Evolutionary conservation across 495 filamentous ascomycete species (phyloP).

Genomic region (Hypoxylon cercidicola): DNA sequence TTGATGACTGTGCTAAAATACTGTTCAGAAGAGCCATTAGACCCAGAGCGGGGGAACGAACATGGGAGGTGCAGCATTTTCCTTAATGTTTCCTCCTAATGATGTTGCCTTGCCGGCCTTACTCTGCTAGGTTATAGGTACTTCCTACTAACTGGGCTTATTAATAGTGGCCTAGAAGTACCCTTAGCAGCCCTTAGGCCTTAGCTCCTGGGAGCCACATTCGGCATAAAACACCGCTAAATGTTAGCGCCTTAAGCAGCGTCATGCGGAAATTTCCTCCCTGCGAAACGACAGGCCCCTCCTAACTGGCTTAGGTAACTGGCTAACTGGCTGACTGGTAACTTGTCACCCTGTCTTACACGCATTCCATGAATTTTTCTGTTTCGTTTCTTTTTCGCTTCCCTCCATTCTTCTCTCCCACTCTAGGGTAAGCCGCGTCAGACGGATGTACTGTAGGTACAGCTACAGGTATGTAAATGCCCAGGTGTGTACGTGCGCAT

Average conservation of each 20-base stretch:
- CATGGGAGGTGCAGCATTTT: conserved; percentile 3
- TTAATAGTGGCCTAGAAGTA: background rate
- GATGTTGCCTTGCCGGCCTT: too few relatives aligned
- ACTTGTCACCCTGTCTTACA: conserved; percentile 19
- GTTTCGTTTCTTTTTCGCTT: conserved; percentile 27
- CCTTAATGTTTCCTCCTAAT: background rate
- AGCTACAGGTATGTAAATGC: background rate
- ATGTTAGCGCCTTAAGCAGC: conserved; percentile 13
- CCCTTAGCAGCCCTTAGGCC: background rate
- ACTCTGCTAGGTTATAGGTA: too few relatives aligned
- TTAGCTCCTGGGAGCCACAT: background rate
- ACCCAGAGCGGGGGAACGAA: conserved; percentile 38
- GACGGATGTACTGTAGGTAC: background rate
- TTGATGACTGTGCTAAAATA: background rate
- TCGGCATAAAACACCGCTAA: conserved; percentile 10
- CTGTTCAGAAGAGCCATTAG: background rate
- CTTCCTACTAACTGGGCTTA: background rate
- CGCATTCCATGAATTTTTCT: conserved; percentile 32
- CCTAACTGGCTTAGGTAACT: too few relatives aligned
- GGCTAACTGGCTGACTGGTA: too few relatives aligned
- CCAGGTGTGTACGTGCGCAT: conserved; percentile 1
- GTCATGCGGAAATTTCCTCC: conserved; percentile 27
- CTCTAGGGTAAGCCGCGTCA: conserved; percentile 8
- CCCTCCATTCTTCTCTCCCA: conserved; percentile 17
- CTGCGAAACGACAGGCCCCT: conserved; percentile 6